phyloP scores from a whole-genome alignment of 148 eudicot genomes.

The Polygonum aviculare region DNA sequence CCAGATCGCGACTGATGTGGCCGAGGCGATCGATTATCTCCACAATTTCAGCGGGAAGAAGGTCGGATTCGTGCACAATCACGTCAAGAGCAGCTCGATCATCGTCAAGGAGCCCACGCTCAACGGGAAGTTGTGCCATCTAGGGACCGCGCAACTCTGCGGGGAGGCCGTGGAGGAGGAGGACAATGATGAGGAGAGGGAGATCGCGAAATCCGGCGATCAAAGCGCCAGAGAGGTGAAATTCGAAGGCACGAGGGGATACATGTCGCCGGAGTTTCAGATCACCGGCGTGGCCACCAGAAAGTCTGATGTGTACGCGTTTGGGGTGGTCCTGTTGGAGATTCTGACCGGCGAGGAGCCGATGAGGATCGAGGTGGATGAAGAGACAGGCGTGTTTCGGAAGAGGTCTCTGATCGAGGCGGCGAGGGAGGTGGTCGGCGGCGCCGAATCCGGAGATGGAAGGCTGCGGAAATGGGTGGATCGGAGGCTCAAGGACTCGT shows the following conservation, averaged over 20 bases:
- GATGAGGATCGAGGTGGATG: slow-evolving; percentile 36
- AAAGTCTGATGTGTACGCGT: slow-evolving; percentile 75
- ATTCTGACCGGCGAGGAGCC: slow-evolving; percentile 70
- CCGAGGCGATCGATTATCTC: slow-evolving; percentile 79
- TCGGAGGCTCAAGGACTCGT: slow-evolving; percentile 70
- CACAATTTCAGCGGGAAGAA: slow-evolving; percentile 66
- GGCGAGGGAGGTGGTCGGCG: slow-evolving; percentile 58
- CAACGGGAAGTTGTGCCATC: slow-evolving; percentile 65
- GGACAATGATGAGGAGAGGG: neutral
- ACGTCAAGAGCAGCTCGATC: slow-evolving; percentile 61
- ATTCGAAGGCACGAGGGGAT: slow-evolving; percentile 79
- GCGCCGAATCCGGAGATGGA: slow-evolving; percentile 23
- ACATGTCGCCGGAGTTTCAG: slow-evolving; percentile 92
- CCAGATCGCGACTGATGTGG: slow-evolving; percentile 53
- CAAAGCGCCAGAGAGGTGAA: slow-evolving; percentile 16
- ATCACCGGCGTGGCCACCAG: slow-evolving; percentile 42
- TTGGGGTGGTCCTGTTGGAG: slow-evolving; percentile 84
- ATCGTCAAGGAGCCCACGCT: slow-evolving; percentile 33
- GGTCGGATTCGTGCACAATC: slow-evolving; percentile 64
- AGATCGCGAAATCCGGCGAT: neutral
- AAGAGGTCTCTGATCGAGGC: slow-evolving; percentile 55
- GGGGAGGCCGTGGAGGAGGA: slow-evolving; percentile 38
- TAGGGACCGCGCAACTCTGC: slow-evolving; percentile 80
- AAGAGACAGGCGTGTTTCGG: slow-evolving; percentile 26
- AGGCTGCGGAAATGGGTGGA: slow-evolving; percentile 77